Base-by-base conservation (phyloP, 352 stramenopile genomes). In the Globisporangium viniferum region DNA sequence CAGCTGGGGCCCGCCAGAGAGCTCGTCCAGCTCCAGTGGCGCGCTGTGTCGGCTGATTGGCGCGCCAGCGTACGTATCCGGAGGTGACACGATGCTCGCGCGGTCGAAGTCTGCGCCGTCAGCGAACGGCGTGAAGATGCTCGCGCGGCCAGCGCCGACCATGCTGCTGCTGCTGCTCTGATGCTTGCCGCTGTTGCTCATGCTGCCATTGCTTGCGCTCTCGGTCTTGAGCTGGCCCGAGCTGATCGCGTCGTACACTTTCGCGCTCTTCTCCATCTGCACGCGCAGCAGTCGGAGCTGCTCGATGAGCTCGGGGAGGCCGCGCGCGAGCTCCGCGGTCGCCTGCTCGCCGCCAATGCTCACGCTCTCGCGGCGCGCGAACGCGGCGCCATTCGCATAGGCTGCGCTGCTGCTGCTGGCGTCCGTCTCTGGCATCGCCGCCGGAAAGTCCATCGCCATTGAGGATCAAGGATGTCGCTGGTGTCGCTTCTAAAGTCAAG, bases 201-300 rank as follows among this genome's bases (percentile, higher is more conserved):
- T 70, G 33, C 33, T 61, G 18, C 51, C n/a, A 48, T 62, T 74
- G 57, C 58, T 67, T 4, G 12, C 53, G 39, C 35, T 53, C 41
- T 1, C 15, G 14, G 67, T 62, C 46, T 66, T 64, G 61, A 65
- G 5, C n/a, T 76, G 53, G 2, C 64, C 54, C 5, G 76, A 68
- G 22, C 80, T 70, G 54, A 90, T 79, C 36, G 81, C 63, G 56
- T 92, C 82, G 74, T 93, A 95, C 31, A 93, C 70, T 62, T 88
- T 81, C 31, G 81, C 86, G 66, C 86, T 89, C 57, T 78, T 81
- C 55, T 90, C 78, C 84, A 93, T 92, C 57, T 90, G 78, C 14
- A 75, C 41, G 27, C 84, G 84, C 10, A 95, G 75, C 54, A 72
- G 70, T 67, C 80, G 79, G 24, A 95, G 77, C 49, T 93, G 74